A percentile compares a stretch with the other conserved stretches of the same genome.
Conservation (phyloP, 495 filamentous ascomycete species). For the Lophiostoma macrostomum region DNA sequence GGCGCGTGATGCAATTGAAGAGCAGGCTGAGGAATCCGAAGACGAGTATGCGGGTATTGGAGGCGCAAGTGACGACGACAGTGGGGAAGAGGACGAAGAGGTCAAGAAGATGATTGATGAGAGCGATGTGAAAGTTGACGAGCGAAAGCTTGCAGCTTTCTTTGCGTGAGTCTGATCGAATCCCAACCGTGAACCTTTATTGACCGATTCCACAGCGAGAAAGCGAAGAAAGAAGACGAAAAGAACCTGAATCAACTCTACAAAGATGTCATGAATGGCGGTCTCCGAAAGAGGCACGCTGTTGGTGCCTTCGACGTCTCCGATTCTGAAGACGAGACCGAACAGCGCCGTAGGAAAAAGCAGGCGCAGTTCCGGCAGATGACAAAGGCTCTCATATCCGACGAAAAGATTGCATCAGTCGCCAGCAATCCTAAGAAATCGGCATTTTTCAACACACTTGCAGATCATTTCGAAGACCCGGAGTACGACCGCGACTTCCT, state of each 20-base stretch:
- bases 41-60: conserved; percentile 97
- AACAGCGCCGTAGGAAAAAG: conserved; percentile 74
- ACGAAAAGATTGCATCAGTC: conserved; percentile 86
- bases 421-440: conserved; percentile 82
- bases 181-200: conserved; percentile 2
- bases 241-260: conserved; percentile 85
- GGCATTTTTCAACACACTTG: conserved; percentile 85
- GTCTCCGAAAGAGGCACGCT: conserved; percentile 72
- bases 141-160: conserved; percentile 76
- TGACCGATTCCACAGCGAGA: conserved; percentile 50
- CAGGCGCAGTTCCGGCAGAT: conserved; percentile 86
- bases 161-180: conserved; percentile 68
- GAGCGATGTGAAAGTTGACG: conserved; percentile 65
- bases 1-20: conserved; percentile 81
- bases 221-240: conserved; percentile 67
- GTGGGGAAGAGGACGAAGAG: conserved; percentile 66
- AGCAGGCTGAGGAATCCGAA: conserved; percentile 95
- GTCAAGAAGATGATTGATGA: conserved; percentile 90
- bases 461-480: conserved; percentile 76
- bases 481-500: conserved; percentile 71
- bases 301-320: conserved; percentile 74
- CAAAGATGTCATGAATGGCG: conserved; percentile 85
- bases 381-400: conserved; percentile 82
- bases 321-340: conserved; percentile 80
- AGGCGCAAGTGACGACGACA: conserved; percentile 84